Evolutionary conservation across 2,329 filamentous ascomycete species (phyloP), one percentile per base, ranked within the genome.

Genomic region (Dryadomyces quercivorus): DNA sequence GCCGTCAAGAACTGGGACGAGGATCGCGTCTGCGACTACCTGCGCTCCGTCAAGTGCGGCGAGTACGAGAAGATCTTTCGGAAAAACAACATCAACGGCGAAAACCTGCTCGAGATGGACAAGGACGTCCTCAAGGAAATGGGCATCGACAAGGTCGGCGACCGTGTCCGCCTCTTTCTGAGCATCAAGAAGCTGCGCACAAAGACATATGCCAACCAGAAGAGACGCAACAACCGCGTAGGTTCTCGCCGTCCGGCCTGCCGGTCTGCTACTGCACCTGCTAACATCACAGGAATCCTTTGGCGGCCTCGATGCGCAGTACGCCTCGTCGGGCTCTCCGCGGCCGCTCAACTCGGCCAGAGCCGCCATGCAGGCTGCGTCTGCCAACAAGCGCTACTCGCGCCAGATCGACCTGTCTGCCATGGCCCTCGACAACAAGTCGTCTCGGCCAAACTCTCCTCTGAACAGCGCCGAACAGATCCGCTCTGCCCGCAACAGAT

Each of bases 141-240:
- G 82, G 93, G 93, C 46, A 92, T 98, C 62, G 94, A 95, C 62
- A 98, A 97, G 70, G 88, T 98, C 60, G 93, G 93, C 59, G 93
- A 98, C 69, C 84, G 93, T 53, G 92, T 98, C 40, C 87, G 92
- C 59, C 85, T 98, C 58, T 91, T 89, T 63, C 77, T 91, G 58
- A 84, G 85, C 60, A 90, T 92, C 65, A 92, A 92, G 72, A 87
- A 89, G 67, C 74, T 93, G 55, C 77, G 88, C 60, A 89, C 84
- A 55, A 88, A 83, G 67, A 81, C 85, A 5, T 85, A 86, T 61
- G 81, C 85, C 56, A 88, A 86, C 63, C 82, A 85, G 62, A 88
- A 86, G 70, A 90, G 89, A 72, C 82, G 88, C 58, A 89, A 95
- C 73, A 80, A 95, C 73, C 80, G 92, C 74, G 91, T 94, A 54